These are phyloP conservation scores for Septoria linicola DNA, from an alignment of 2,329 filamentous ascomycete genomes.

Conservation along the genomic window DNA sequence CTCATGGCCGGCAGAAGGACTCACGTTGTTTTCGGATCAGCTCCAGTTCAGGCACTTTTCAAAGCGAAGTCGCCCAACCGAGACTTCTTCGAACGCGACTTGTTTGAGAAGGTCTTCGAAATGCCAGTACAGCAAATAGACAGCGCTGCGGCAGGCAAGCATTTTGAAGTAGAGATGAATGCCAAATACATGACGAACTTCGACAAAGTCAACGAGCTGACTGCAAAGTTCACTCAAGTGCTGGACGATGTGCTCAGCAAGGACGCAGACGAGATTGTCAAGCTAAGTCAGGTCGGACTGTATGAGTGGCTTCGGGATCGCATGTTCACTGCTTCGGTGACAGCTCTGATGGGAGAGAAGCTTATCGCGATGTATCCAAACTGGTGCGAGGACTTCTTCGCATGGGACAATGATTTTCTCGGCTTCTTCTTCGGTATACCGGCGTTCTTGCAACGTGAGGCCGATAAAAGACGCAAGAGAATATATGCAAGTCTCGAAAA, in stretches of 20 bases:
- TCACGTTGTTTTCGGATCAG: constrained; percentile 31
- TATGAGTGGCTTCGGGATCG: constrained; percentile 35
- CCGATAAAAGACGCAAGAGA: constrained; percentile 24
- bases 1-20: constrained; percentile 32
- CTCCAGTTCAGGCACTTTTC: constrained; percentile 34
- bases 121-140: constrained; percentile 29
- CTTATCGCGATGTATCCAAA: constrained; percentile 34
- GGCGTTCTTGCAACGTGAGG: constrained; percentile 29
- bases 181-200: constrained; percentile 31
- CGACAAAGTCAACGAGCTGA: constrained; percentile 37
- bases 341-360: constrained; percentile 34
- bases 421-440: constrained; percentile 35
- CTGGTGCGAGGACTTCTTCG: constrained; percentile 35
- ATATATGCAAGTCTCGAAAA: constrained; percentile 31
- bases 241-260: constrained; percentile 25
- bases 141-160: constrained; percentile 26
- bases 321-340: constrained; percentile 36
- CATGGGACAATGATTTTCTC: constrained; percentile 34
- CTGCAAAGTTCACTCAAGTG: constrained; percentile 27
- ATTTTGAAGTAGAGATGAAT: constrained; percentile 32
- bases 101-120: constrained; percentile 30
- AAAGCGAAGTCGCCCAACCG: constrained; percentile 27
- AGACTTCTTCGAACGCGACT: constrained; percentile 32
- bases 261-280: constrained; percentile 26
- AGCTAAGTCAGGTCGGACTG: constrained; percentile 27